Percentiles rank a stretch among this genome's conserved stretches.
phyloP scores from a whole-genome alignment of 108 stramenopile species.

The Cyclostephanos invisitatus region DNA sequence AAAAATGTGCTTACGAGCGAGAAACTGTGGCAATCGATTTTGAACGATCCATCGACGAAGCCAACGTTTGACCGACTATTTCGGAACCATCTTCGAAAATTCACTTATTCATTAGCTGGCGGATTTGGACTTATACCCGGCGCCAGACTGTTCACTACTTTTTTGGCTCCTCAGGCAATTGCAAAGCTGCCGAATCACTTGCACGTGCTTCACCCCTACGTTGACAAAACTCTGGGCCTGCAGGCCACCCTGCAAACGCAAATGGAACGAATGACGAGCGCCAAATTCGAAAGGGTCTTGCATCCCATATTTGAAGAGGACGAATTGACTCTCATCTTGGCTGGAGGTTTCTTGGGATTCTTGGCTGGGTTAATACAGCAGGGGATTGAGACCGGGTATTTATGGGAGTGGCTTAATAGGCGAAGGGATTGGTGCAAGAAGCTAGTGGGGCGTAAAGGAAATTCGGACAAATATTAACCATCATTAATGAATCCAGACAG shows the following conservation, averaged over 20 bases:
- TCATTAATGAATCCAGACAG: background rate
- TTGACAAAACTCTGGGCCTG: slow-evolving; percentile 78
- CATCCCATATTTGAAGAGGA: slow-evolving; percentile 98
- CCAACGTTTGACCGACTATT: slow-evolving; percentile 65
- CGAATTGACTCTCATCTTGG: slow-evolving; percentile 92
- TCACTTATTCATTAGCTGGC: slow-evolving; percentile 54
- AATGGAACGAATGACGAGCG: slow-evolving; percentile 86
- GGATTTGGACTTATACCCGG: slow-evolving; percentile 54
- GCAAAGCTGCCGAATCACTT: slow-evolving; percentile 78
- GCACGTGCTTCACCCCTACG: slow-evolving; percentile 75
- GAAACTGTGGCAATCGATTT: slow-evolving; percentile 75
- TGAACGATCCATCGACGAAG: slow-evolving; percentile 73
- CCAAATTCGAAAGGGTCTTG: slow-evolving; percentile 90
- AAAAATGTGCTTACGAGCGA: slow-evolving; percentile 75
- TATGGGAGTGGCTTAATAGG: slow-evolving; percentile 4
- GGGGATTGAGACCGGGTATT: slow-evolving; percentile 75
- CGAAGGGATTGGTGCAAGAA: slow-evolving; percentile 4
- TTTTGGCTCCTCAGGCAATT: slow-evolving; percentile 55
- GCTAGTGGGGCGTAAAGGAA: slow-evolving; percentile 8
- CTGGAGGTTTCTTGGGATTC: slow-evolving; percentile 91
- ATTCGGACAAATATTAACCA: background rate
- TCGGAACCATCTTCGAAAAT: slow-evolving; percentile 57
- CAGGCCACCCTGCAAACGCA: slow-evolving; percentile 73
- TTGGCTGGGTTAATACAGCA: slow-evolving; percentile 87
- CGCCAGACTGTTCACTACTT: slow-evolving; percentile 35